These are phyloP conservation scores for Apiospora hydei DNA, from an alignment of 2,329 filamentous ascomycete genomes.

Conservation along the genomic window DNA sequence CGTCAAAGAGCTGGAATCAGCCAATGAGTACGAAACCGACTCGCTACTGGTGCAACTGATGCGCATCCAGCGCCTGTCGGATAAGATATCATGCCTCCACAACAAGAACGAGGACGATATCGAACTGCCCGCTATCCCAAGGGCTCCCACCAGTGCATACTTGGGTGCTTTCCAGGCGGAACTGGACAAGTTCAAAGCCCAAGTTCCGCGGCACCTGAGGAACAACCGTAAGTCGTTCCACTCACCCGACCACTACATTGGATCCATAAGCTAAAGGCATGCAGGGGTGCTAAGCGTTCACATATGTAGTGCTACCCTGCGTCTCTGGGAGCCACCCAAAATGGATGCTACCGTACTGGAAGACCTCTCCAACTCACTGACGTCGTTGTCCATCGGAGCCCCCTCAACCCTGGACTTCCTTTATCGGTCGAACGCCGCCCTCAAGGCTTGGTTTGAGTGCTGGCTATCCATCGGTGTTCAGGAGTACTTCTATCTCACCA, in stretches of 20 bases:
- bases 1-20: conserved; percentile 51
- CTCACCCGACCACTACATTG: background rate
- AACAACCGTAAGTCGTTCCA: conserved; percentile 46
- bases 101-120: conserved; percentile 43
- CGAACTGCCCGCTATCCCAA: conserved; percentile 44
- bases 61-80: conserved; percentile 56
- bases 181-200: conserved; percentile 49
- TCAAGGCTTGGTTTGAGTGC: conserved; percentile 57
- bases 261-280: background rate
- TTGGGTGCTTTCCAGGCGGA: conserved; percentile 55
- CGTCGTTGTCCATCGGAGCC: conserved; percentile 44
- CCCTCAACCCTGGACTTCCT: conserved; percentile 57
- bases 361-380: conserved; percentile 52
- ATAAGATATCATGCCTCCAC: conserved; percentile 55
- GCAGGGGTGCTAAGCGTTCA: conserved; percentile 50
- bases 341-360: conserved; percentile 50
- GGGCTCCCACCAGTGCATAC: conserved; percentile 53
- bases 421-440: conserved; percentile 55
- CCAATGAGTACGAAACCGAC: conserved; percentile 56
- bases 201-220: conserved; percentile 45
- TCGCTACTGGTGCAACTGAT: conserved; percentile 54
- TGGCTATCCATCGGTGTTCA: conserved; percentile 54
- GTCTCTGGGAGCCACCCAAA: conserved; percentile 56
- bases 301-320: conserved; percentile 49
- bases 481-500: conserved; percentile 54